phyloP scores from a whole-genome alignment of 2,329 filamentous ascomycete genomes.

The Septoria petroselini region DNA sequence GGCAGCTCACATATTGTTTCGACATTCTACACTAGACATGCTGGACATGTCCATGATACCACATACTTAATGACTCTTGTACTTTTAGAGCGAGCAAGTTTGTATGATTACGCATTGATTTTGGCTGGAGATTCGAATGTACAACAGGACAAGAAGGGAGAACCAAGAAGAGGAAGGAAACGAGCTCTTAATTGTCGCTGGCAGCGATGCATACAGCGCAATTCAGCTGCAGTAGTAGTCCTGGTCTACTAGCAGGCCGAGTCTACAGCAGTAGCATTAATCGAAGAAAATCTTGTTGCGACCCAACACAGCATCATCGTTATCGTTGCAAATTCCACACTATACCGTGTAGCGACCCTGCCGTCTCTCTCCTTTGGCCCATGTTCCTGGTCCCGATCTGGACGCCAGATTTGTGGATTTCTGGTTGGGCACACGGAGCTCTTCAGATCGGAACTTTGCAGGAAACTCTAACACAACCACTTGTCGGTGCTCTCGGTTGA shows the following conservation, averaged over 20 bases:
- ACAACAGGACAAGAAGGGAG: too few species aligned
- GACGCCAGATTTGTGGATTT: background rate
- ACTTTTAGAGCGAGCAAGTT: constrained; percentile 10
- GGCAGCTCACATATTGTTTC: constrained; percentile 1
- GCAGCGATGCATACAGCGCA: too few species aligned
- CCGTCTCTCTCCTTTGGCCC: background rate
- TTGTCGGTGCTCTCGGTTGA: background rate
- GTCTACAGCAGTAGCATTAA: too few species aligned
- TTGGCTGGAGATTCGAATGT: background rate
- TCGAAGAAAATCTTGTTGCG: too few species aligned
- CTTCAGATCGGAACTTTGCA: background rate
- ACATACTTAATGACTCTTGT: constrained; percentile 15
- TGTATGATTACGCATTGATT: constrained; percentile 8
- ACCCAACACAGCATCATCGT: too few species aligned
- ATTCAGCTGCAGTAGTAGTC: too few species aligned
- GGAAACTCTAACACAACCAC: background rate
- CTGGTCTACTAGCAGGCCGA: too few species aligned
- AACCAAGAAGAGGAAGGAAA: background rate
- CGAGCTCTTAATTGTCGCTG: too few species aligned
- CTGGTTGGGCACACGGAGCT: background rate
- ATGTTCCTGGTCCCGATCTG: background rate
- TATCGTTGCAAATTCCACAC: too few species aligned
- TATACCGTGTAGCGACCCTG: too few species aligned
- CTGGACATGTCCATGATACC: constrained; percentile 16
- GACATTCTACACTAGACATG: constrained; percentile 3